Conservation (phyloP, 148 eudicot species). For the Salicornia ramosissima region DNA sequence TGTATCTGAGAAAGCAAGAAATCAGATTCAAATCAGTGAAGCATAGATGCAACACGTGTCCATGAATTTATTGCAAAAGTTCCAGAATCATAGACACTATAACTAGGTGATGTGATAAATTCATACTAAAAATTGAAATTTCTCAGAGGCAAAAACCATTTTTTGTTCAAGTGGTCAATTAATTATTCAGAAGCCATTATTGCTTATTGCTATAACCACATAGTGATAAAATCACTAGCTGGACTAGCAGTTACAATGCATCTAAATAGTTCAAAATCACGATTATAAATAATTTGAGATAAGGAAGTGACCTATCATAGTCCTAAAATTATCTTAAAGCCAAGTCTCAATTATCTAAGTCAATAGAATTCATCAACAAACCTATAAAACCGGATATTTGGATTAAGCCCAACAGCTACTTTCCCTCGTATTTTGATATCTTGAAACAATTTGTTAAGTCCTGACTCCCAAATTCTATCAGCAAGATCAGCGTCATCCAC, state of each 20-base stretch:
- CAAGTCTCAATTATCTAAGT: no score
- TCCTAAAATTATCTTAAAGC: not conserved
- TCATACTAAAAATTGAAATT: not conserved
- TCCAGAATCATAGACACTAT: not conserved
- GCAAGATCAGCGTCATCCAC: slow-evolving; percentile 75
- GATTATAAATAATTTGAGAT: not conserved
- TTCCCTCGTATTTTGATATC: slow-evolving; percentile 70
- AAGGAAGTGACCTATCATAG: not conserved
- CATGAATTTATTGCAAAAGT: not conserved
- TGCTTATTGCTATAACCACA: not conserved
- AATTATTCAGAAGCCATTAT: no score
- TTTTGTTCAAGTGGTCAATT: not conserved
- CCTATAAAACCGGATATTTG: slow-evolving; percentile 93
- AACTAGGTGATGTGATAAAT: not conserved
- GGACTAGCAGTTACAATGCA: not conserved
- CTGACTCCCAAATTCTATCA: slow-evolving; percentile 63
- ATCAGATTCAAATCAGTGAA: not conserved
- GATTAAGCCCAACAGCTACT: slow-evolving; percentile 85
- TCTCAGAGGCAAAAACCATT: not conserved
- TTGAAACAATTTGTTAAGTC: slow-evolving; percentile 52
- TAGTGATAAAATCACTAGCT: not conserved
- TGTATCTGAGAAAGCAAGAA: slow-evolving; percentile 50
- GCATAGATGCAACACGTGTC: no score
- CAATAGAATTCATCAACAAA: no score
- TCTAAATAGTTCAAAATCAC: not conserved